Evolutionary conservation across 257 asterid genomes (phyloP).

Genomic region (Solanum bulbocastanum): DNA sequence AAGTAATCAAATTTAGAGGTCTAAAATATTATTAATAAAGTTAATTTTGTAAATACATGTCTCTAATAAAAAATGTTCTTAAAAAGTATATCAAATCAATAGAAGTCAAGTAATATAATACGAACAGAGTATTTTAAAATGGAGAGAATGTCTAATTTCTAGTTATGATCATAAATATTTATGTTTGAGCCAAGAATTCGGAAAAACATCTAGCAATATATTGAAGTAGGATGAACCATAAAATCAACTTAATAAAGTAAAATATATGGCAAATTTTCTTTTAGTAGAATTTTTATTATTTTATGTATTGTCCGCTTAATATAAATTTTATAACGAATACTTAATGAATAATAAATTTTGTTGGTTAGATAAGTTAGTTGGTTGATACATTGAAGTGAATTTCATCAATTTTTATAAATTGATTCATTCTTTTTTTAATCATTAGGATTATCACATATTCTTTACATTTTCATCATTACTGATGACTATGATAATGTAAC

Average conservation of each 20-base stretch:
- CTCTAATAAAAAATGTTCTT: no score
- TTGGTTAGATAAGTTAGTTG: background rate
- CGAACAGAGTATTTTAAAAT: no score
- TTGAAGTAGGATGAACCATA: background rate
- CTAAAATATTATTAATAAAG: background rate
- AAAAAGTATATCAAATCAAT: no score
- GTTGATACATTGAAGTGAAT: no score
- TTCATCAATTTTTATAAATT: no score
- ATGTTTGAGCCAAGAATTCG: background rate
- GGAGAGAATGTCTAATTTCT: background rate
- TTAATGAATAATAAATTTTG: no score
- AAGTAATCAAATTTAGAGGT: background rate
- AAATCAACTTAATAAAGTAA: background rate
- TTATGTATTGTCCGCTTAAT: background rate
- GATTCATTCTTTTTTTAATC: background rate
- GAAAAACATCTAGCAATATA: background rate
- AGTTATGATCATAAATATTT: background rate
- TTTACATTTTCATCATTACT: no score
- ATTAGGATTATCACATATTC: background rate
- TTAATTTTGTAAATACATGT: no score
- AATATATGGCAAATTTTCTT: background rate
- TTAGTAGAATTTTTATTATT: background rate
- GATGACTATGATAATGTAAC: background rate
- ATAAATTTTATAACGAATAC: no score
- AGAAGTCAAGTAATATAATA: no score